Evolutionary conservation across 108 stramenopile species (phyloP), one percentile per base, ranked within the genome.

Genomic region (Schizochytrium sp.): DNA sequence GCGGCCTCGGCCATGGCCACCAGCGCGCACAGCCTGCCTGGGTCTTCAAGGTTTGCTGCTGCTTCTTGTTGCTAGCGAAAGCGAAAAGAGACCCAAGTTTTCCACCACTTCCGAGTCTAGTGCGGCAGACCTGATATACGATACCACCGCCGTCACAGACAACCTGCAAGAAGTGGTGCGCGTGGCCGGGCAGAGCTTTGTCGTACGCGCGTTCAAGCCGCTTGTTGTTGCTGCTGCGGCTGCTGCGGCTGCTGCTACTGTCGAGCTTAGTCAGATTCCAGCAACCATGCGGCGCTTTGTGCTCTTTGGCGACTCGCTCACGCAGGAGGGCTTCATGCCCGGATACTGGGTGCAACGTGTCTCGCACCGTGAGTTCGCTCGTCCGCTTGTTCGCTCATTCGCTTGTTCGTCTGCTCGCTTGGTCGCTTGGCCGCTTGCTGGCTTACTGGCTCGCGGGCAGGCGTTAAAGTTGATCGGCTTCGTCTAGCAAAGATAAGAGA

Each of bases 251-350:
- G n/a, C 21, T 59, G 19, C 58, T 19, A 1, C n/a, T 59, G 58
- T 59, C 19, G 58, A 59, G 58, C 3, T 59, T 2, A 34, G 34
- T 34, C 34, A 34, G 34, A 2, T 34, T 34, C 34, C 0, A 59
- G 58, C 21, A 59, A 69, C 4, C 63, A 69, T 69, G 63, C 63
- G 63, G 14, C 63, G 63, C 63, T 45, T 83, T 4, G 76, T 83
- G 51, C 48, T 83, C 25, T 83, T 83, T 23, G 76, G 76, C 19
- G 76, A 83, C 76, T 83, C 76, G 48, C 76, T 83, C 48, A 83
- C 76, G 76, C 76, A 83, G 76, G 48, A 83, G 51, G 76, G 76
- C 19, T 83, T 53, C 76, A 53, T 53, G 76, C 48, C 45, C n/a
- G 76, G 76, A 53, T 47, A 53, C 76, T 83, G 76, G 76, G 45